Conservation (phyloP, 2,329 filamentous ascomycete genomes). For the Scleromitrula shiraiana region DNA sequence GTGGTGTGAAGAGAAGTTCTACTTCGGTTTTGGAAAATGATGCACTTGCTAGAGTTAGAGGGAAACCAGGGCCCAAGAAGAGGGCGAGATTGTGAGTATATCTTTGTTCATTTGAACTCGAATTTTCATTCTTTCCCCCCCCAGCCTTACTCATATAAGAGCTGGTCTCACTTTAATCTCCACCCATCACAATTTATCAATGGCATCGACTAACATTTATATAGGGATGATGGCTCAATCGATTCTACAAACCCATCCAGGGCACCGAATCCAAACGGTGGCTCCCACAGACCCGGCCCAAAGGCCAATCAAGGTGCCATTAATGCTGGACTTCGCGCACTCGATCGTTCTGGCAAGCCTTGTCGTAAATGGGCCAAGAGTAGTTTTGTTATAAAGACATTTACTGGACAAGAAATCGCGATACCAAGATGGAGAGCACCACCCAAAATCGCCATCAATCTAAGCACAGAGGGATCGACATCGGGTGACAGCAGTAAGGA, state of each 20-base stretch:
- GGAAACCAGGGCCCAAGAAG: constrained; percentile 94
- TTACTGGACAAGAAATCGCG: constrained; percentile 80
- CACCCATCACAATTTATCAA: not conserved
- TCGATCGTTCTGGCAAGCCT: constrained; percentile 85
- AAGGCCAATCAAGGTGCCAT: constrained; percentile 97
- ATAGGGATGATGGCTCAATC: constrained; percentile 54
- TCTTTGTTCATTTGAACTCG: no score
- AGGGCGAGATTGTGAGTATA: constrained; percentile 80
- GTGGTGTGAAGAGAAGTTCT: constrained; percentile 55
- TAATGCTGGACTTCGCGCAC: constrained; percentile 88
- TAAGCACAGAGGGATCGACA: constrained; percentile 38
- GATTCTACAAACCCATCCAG: constrained; percentile 43
- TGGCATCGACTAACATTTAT: constrained; percentile 26
- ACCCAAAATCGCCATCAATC: constrained; percentile 42
- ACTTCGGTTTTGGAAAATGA: constrained; percentile 54
- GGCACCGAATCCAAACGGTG: constrained; percentile 33
- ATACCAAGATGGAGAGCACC: constrained; percentile 77
- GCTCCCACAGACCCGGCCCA: constrained; percentile 74
- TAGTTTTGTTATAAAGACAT: constrained; percentile 78
- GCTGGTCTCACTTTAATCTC: not conserved
- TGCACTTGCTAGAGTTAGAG: constrained; percentile 58
- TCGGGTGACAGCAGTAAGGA: constrained; percentile 51
- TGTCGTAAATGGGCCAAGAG: constrained; percentile 88
- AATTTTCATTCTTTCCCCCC: no score
- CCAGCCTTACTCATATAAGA: not conserved